A percentile compares a stretch with the other conserved stretches of the same genome.
phyloP scores from a whole-genome alignment of 31 red algal species.

The Bonnemaisonia californica region DNA sequence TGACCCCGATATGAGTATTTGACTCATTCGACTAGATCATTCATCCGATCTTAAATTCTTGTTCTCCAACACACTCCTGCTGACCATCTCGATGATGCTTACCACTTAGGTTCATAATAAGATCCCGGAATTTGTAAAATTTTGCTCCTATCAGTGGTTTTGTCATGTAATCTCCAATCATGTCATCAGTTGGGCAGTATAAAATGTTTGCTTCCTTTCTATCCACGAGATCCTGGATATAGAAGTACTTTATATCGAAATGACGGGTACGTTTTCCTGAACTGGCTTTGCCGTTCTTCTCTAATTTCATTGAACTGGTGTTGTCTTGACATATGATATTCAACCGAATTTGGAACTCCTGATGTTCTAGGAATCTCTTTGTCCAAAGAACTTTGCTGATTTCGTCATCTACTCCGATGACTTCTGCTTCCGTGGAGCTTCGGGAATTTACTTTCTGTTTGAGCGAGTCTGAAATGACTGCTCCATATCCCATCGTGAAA shows the following conservation, averaged over 20 bases:
- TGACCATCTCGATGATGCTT: too few species aligned
- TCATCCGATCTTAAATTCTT: too few species aligned
- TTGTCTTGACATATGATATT: conserved; percentile 43
- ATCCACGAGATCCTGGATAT: conserved; percentile 21
- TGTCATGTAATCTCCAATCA: too few species aligned
- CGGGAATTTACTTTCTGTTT: neutral
- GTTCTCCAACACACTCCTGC: too few species aligned
- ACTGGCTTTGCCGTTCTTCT: conserved; percentile 2
- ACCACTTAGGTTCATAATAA: too few species aligned
- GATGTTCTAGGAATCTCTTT: neutral
- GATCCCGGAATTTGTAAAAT: too few species aligned
- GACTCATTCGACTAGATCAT: too few species aligned
- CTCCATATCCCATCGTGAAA: neutral
- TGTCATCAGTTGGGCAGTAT: too few species aligned
- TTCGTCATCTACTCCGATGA: neutral
- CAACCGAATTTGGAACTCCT: neutral
- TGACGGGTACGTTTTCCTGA: neutral
- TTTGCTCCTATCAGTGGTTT: too few species aligned
- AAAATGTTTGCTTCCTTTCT: too few species aligned
- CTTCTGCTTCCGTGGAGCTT: neutral
- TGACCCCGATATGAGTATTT: too few species aligned
- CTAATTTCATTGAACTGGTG: conserved; percentile 7
- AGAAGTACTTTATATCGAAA: conserved; percentile 35
- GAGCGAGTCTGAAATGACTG: neutral
- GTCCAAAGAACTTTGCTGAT: neutral